Percentiles rank a stretch among this genome's conserved stretches.
Evolutionary conservation across 345 rosid species (phyloP).

Genomic region (Salix viminalis): DNA sequence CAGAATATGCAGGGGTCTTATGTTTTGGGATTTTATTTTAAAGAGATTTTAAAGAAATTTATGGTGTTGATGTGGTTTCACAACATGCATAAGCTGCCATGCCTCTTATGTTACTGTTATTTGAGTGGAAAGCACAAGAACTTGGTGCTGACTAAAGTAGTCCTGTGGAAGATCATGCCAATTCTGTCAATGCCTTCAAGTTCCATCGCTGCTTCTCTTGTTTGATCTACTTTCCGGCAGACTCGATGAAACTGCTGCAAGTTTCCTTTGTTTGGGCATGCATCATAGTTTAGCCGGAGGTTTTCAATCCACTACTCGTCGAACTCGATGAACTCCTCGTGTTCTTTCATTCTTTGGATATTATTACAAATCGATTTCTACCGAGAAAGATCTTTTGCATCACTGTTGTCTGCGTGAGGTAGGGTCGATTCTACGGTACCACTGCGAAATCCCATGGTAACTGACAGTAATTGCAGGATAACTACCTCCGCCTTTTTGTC

Average conservation of each 20-base stretch:
- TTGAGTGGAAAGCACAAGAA: neutral
- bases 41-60: neutral
- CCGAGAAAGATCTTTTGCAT: neutral
- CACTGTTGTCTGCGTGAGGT: too few relatives aligned
- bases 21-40: neutral
- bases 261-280: neutral
- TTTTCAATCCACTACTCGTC: neutral
- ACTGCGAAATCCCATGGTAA: too few relatives aligned
- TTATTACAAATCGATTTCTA: neutral
- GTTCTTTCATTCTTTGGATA: too few relatives aligned
- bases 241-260: neutral
- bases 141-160: neutral
- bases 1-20: neutral
- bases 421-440: too few relatives aligned
- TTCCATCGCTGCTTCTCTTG: neutral
- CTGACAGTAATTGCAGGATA: neutral
- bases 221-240: neutral
- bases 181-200: neutral
- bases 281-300: neutral
- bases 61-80: neutral
- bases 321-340: neutral
- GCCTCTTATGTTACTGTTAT: neutral
- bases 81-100: neutral
- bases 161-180: neutral
- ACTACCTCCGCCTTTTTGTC: neutral